These are phyloP conservation scores for Cadophora sp. DNA, from an alignment of 2,329 filamentous ascomycete genomes.

Conservation along the genomic window DNA sequence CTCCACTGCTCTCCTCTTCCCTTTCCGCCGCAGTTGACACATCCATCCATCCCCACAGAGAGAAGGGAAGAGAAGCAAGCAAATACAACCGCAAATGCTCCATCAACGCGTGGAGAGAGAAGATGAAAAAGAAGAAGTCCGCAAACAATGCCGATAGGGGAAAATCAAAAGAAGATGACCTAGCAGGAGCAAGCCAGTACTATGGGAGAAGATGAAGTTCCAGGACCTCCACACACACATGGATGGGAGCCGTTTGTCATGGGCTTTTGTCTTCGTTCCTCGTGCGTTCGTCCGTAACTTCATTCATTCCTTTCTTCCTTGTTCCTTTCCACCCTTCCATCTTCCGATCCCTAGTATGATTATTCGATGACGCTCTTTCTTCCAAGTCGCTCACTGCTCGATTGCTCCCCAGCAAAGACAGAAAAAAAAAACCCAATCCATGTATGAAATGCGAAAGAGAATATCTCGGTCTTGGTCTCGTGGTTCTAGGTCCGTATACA, in stretches of 20 bases:
- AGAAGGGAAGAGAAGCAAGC: constrained; percentile 22
- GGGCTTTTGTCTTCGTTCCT: constrained; percentile 25
- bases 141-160: constrained; percentile 12
- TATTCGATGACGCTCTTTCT: neutral
- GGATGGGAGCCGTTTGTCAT: neutral
- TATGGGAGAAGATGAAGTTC: neutral
- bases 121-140: neutral
- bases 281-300: constrained; percentile 17
- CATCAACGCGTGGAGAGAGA: neutral
- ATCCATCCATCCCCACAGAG: neutral
- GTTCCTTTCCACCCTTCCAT: neutral
- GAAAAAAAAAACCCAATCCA: constrained; percentile 23
- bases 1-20: neutral
- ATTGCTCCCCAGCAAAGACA: constrained; percentile 22
- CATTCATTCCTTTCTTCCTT: neutral
- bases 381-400: constrained; percentile 11
- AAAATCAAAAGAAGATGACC: neutral
- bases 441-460: constrained; percentile 32
- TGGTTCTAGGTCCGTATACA: neutral
- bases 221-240: neutral
- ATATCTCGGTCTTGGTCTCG: constrained; percentile 1
- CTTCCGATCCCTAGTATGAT: neutral
- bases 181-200: constrained; percentile 2
- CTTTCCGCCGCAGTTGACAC: no score
- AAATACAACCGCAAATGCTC: constrained; percentile 16